Evolutionary conservation across 1,139 yeast species (phyloP).

Genomic region (Pichia sp.): DNA sequence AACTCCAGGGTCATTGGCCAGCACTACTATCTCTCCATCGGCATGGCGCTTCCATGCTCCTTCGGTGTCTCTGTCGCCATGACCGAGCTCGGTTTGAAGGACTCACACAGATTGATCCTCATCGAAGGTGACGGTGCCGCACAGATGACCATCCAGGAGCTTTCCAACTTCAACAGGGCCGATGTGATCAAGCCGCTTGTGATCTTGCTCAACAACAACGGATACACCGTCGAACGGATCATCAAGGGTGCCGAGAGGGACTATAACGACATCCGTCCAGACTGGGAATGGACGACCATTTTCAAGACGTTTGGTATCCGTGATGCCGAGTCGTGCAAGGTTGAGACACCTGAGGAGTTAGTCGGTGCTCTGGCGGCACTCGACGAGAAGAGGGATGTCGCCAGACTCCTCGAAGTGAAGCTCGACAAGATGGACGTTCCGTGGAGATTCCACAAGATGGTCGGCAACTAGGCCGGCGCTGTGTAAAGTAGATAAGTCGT

Average conservation of each 20-base stretch:
- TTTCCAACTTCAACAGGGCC: constrained; percentile 62
- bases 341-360: constrained; percentile 37
- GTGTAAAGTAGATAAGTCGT: no score
- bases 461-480: constrained; percentile 20
- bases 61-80: constrained; percentile 75
- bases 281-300: constrained; percentile 76
- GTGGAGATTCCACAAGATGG: constrained; percentile 43
- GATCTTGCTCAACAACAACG: constrained; percentile 73
- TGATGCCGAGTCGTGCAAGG: constrained; percentile 36
- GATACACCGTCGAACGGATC: constrained; percentile 84
- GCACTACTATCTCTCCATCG: constrained; percentile 78
- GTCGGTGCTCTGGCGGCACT: constrained; percentile 36
- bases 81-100: constrained; percentile 42
- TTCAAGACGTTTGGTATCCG: constrained; percentile 69
- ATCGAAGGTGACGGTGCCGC: constrained; percentile 92
- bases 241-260: constrained; percentile 73
- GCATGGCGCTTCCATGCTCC: constrained; percentile 82
- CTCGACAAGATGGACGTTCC: constrained; percentile 64
- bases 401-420: constrained; percentile 54
- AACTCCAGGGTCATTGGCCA: constrained; percentile 57
- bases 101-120: constrained; percentile 54
- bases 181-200: constrained; percentile 60
- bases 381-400: constrained; percentile 33
- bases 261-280: constrained; percentile 76
- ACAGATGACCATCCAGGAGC: constrained; percentile 85